Evolutionary conservation across 2,329 filamentous ascomycete genomes (phyloP).

Genomic region (Blastomyces percursus): DNA sequence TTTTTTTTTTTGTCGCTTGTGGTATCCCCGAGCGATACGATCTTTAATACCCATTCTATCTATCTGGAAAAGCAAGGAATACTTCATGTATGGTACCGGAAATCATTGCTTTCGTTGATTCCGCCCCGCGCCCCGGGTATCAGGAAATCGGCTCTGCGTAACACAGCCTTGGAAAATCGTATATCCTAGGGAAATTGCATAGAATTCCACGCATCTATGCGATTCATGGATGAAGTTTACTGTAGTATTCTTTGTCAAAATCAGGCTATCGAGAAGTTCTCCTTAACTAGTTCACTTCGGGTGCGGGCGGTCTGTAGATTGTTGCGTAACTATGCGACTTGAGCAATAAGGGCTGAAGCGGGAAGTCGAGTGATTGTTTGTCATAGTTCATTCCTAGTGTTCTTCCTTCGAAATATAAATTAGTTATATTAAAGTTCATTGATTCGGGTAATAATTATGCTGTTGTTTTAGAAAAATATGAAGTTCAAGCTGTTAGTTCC

Average conservation of each 20-base stretch:
- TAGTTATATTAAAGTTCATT: neutral
- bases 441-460: neutral
- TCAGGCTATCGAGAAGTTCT: neutral
- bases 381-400: neutral
- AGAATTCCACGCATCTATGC: neutral
- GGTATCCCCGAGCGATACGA: neutral
- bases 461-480: no score
- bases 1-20: neutral
- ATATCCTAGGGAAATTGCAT: neutral
- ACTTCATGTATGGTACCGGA: neutral
- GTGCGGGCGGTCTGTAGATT: neutral
- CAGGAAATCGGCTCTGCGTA: neutral
- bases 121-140: neutral
- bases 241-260: neutral
- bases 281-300: neutral
- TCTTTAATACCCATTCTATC: neutral
- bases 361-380: neutral
- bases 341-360: neutral
- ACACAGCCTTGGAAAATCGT: neutral
- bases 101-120: neutral
- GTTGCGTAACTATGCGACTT: neutral
- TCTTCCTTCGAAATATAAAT: neutral
- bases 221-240: neutral
- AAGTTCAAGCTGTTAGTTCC: neutral
- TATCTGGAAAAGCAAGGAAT: neutral